phyloP scores from a whole-genome alignment of 176 grass and related monocot genomes.

The Cenchrus fungigraminus region DNA sequence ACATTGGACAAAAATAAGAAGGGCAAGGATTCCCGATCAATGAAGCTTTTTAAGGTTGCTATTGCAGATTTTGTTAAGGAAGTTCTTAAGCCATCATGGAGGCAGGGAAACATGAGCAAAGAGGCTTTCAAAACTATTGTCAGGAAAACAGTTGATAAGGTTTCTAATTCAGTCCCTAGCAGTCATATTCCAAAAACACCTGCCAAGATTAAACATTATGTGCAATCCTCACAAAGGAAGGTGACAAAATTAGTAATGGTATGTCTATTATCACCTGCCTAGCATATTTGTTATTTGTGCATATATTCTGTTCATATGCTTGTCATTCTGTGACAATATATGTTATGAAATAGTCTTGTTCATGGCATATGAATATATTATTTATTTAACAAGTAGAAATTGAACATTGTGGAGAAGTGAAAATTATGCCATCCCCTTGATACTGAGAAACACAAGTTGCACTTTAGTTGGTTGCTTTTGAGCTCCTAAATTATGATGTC shows the following conservation, averaged over 20 bases:
- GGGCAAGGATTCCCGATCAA: constrained; percentile 76
- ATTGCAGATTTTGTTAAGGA: constrained; percentile 98
- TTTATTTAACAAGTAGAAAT: constrained; percentile 8
- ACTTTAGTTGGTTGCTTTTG: constrained; percentile 27
- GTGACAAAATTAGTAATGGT: constrained; percentile 99
- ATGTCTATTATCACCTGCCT: constrained; percentile 44
- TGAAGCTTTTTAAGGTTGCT: constrained; percentile 89
- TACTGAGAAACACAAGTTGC: constrained; percentile 17
- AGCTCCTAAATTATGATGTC: constrained; percentile 22
- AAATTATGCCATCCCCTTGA: constrained; percentile 20
- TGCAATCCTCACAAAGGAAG: constrained; percentile 85
- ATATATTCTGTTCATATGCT: constrained; percentile 40
- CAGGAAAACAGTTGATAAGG: constrained; percentile 98
- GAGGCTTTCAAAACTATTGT: constrained; percentile 97
- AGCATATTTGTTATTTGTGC: constrained; percentile 33
- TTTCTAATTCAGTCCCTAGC: constrained; percentile 73
- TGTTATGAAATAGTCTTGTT: background rate
- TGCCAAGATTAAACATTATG: constrained; percentile 85
- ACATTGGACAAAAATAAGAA: constrained; percentile 62
- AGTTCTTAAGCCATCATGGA: constrained; percentile 93
- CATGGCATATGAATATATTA: constrained; percentile 1
- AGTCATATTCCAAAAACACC: constrained; percentile 87
- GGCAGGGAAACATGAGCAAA: constrained; percentile 97
- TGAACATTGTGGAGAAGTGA: constrained; percentile 3
- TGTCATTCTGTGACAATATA: constrained; percentile 26